phyloP scores from a whole-genome alignment of 2,329 filamentous ascomycete species.

The Nannizziopsis arthrosporioides region DNA sequence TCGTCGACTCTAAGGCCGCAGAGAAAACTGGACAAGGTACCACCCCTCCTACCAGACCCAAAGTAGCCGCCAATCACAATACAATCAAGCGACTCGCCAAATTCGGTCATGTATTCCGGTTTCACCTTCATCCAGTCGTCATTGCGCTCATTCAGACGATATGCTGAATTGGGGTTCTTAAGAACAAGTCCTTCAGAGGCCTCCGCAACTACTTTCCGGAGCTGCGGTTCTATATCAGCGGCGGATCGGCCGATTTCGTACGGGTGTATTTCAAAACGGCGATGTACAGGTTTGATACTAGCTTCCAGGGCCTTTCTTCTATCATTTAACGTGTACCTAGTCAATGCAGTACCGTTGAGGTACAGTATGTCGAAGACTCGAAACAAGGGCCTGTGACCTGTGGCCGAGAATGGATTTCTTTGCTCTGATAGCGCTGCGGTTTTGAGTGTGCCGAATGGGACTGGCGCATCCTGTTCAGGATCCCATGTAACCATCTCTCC shows the following conservation, averaged over 20 bases:
- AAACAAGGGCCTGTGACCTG: slow-evolving; percentile 62
- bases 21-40: slow-evolving; percentile 72
- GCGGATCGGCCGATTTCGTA: slow-evolving; percentile 55
- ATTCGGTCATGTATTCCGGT: slow-evolving; percentile 95
- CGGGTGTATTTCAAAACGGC: slow-evolving; percentile 71
- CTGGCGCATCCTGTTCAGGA: slow-evolving; percentile 67
- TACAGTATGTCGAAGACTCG: slow-evolving; percentile 85
- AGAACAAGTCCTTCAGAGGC: slow-evolving; percentile 82
- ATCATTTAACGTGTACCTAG: slow-evolving; percentile 70
- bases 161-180: slow-evolving; percentile 82
- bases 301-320: slow-evolving; percentile 62
- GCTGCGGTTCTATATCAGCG: slow-evolving; percentile 62
- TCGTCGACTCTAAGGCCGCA: slow-evolving; percentile 72
- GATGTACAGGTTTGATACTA: slow-evolving; percentile 56
- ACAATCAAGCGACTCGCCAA: slow-evolving; percentile 84
- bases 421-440: slow-evolving; percentile 74
- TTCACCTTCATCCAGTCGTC: slow-evolving; percentile 99
- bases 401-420: slow-evolving; percentile 52
- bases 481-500: slow-evolving; percentile 99
- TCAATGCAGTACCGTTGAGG: slow-evolving; percentile 69
- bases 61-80: slow-evolving; percentile 87
- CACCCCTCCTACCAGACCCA: slow-evolving; percentile 74
- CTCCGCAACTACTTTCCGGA: slow-evolving; percentile 74
- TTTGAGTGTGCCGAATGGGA: slow-evolving; percentile 86
- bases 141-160: slow-evolving; percentile 77